Conservation (phyloP, 1,284 basidiomycete genomes). For the Pterulicium gracile region DNA sequence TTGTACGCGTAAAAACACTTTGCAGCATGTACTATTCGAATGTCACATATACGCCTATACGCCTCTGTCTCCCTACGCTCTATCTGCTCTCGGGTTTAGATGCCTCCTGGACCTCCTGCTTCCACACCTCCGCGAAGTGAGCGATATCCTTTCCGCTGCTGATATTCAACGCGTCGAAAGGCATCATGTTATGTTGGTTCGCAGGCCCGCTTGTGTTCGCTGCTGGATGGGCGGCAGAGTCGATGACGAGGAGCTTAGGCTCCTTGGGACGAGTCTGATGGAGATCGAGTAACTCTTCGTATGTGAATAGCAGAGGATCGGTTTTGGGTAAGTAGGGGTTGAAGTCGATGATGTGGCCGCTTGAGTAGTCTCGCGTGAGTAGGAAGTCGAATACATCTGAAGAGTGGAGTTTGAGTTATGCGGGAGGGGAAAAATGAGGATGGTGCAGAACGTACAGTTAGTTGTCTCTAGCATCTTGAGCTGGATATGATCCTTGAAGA, state of each 20-base stretch:
- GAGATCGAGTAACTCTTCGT: slow-evolving; percentile 59
- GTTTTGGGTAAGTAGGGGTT: slow-evolving; percentile 82
- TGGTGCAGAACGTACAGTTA: slow-evolving; percentile 52
- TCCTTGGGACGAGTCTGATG: slow-evolving; percentile 11
- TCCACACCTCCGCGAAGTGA: slow-evolving; percentile 66
- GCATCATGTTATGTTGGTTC: slow-evolving; percentile 87
- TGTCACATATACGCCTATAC: too few species aligned
- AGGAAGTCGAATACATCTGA: slow-evolving; percentile 86
- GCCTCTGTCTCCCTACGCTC: too few species aligned
- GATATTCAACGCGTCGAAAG: slow-evolving; percentile 75
- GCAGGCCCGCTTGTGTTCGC: slow-evolving; percentile 58
- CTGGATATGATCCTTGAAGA: slow-evolving; percentile 63
- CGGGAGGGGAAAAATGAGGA: slow-evolving; percentile 1
- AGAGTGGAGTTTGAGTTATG: neutral
- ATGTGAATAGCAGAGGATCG: slow-evolving; percentile 80
- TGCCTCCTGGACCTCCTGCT: slow-evolving; percentile 40
- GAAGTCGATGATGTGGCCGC: slow-evolving; percentile 81
- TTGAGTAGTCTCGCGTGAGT: slow-evolving; percentile 67
- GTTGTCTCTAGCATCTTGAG: slow-evolving; percentile 44
- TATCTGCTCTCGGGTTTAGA: too few species aligned
- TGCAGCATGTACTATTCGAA: too few species aligned
- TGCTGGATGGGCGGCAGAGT: slow-evolving; percentile 58
- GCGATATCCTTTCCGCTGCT: slow-evolving; percentile 63
- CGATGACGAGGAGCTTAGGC: slow-evolving; percentile 60
- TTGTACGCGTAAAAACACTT: too few species aligned